Conservation (phyloP, 306 rosid species). For the Vigna mungo region DNA sequence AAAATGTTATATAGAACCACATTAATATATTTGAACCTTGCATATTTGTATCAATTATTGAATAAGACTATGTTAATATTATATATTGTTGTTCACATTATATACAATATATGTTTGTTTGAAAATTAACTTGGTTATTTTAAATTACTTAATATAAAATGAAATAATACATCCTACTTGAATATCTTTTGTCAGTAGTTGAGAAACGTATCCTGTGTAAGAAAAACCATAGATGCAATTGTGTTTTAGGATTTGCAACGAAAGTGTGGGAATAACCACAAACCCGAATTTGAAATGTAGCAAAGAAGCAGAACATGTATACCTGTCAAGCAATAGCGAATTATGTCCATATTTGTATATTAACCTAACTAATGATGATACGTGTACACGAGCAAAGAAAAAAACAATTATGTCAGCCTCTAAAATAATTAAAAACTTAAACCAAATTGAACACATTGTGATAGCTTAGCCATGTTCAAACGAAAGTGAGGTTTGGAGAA, state of each 20-base stretch:
- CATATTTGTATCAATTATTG: neutral
- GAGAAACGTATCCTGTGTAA: neutral
- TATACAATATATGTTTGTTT: neutral
- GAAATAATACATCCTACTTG: too few species aligned
- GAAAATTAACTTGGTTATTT: neutral
- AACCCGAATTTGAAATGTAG: conserved; percentile 28
- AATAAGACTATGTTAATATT: too few species aligned
- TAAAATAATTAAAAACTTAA: neutral
- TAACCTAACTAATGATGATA: neutral
- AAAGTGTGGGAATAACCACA: conserved; percentile 26
- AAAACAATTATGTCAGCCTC: neutral
- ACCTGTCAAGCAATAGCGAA: neutral
- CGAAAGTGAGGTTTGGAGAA: neutral
- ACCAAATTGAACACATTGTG: neutral
- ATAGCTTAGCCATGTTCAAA: neutral
- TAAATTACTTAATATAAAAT: neutral
- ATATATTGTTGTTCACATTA: too few species aligned
- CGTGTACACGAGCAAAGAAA: conserved; percentile 15
- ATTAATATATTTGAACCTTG: too few species aligned
- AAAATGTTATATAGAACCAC: too few species aligned
- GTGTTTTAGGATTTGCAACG: neutral
- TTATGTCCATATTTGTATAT: neutral
- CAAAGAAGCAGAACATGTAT: conserved; percentile 7
- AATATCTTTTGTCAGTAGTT: conserved; percentile 1
- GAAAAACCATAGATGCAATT: neutral